Evolutionary conservation across 306 rosid genomes (phyloP).

Genomic region (Inga laurina): DNA sequence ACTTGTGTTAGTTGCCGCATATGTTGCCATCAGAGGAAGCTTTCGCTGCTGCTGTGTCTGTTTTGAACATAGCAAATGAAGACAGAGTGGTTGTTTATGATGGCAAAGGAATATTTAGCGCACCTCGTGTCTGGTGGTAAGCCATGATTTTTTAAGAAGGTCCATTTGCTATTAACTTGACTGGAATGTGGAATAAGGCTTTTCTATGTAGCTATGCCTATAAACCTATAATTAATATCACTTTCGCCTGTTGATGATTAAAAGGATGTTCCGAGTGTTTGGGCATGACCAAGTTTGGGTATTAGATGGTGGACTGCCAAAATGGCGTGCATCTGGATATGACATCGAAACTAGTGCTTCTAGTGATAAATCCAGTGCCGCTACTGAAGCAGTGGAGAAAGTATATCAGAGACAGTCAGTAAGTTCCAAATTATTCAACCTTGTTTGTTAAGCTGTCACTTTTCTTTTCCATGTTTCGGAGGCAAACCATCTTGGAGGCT

Average conservation of each 20-base stretch:
- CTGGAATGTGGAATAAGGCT: not conserved
- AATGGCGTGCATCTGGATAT: conserved; percentile 68
- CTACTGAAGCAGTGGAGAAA: conserved; percentile 68
- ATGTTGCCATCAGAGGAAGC: conserved; percentile 81
- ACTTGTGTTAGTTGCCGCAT: conserved; percentile 61
- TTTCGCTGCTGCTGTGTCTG: conserved; percentile 70
- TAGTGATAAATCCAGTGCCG: conserved; percentile 72
- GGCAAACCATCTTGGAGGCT: not conserved
- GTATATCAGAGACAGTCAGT: conserved; percentile 62
- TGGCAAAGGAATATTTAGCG: conserved; percentile 74
- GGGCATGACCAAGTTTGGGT: conserved; percentile 76
- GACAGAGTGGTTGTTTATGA: conserved; percentile 69
- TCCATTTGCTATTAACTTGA: not conserved
- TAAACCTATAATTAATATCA: not conserved
- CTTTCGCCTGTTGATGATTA: conserved; percentile 6
- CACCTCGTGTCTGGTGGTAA: conserved; percentile 86
- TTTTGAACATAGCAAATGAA: conserved; percentile 59
- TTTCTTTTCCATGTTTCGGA: not conserved
- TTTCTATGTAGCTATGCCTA: not conserved
- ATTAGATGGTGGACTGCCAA: conserved; percentile 73
- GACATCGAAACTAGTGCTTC: conserved; percentile 73
- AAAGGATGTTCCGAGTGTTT: conserved; percentile 74
- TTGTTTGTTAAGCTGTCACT: not conserved
- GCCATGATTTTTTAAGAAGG: conserved; percentile 22
- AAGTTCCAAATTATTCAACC: conserved; percentile 31